These are phyloP conservation scores for Paraurostyla sp. DNA, from an alignment of 73 alveolate species.

Conservation along the genomic window DNA sequence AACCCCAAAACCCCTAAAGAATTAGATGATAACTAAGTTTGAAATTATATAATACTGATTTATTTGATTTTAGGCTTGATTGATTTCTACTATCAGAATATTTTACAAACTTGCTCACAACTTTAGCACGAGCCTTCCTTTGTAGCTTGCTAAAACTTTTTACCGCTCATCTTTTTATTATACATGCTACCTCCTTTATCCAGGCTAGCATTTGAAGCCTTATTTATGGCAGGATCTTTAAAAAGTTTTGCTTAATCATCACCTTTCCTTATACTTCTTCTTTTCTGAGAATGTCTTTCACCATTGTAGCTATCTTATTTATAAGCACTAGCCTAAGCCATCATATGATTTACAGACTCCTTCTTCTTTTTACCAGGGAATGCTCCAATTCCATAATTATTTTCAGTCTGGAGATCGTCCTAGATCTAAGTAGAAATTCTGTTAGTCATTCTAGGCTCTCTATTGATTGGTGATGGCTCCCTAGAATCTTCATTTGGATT, in stretches of 20 bases:
- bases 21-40: no score
- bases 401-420: background rate
- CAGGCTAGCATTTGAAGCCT: background rate
- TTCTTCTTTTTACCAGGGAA: background rate
- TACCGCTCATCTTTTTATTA: conserved; percentile 38
- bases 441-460: no score
- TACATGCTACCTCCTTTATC: conserved; percentile 1
- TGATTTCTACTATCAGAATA: no score
- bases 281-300: background rate
- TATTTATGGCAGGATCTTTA: background rate
- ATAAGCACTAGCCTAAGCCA: background rate
- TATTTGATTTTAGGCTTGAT: no score
- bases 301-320: background rate
- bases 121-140: conserved; percentile 36
- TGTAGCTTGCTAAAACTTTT: background rate
- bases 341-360: background rate
- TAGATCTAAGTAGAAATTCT: background rate
- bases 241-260: no score
- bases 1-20: no score
- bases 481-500: background rate
- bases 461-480: no score
- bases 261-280: background rate
- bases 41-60: no score
- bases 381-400: background rate
- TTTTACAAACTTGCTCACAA: conserved; percentile 3